These are phyloP conservation scores for Podaxis carcinomalis DNA, from an alignment of 768 basidiomycete species.

Conservation along the genomic window DNA sequence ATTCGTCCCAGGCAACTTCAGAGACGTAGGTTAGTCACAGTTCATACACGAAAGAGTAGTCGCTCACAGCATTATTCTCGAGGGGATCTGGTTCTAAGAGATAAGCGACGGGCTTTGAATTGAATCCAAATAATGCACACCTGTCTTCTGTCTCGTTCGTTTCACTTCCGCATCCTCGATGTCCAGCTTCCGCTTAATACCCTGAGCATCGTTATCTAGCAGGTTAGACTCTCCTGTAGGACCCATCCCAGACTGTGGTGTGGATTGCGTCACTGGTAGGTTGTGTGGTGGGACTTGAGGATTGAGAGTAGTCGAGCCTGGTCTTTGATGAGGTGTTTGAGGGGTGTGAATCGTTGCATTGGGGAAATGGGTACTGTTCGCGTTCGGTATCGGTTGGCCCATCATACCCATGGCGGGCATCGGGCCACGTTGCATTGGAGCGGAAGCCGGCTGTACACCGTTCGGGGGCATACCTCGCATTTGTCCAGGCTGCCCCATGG, in stretches of 20 bases:
- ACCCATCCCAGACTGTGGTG: slow-evolving; percentile 9
- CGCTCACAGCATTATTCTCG: slow-evolving; percentile 41
- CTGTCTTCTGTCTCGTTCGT: slow-evolving; percentile 68
- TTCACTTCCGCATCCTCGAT: slow-evolving; percentile 64
- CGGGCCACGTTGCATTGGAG: slow-evolving; percentile 22
- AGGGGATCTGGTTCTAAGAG: slow-evolving; percentile 34
- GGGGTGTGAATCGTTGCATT: slow-evolving; percentile 8
- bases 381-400: slow-evolving; percentile 9
- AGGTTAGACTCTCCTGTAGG: slow-evolving; percentile 29
- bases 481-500: slow-evolving; percentile 21
- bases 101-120: not conserved
- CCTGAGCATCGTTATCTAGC: slow-evolving; percentile 59
- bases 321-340: slow-evolving; percentile 13
- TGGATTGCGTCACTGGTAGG: slow-evolving; percentile 8
- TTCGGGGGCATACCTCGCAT: slow-evolving; percentile 19
- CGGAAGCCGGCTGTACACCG: slow-evolving; percentile 13
- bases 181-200: slow-evolving; percentile 70
- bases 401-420: slow-evolving; percentile 10
- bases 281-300: slow-evolving; percentile 8
- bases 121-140: slow-evolving; percentile 33
- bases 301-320: slow-evolving; percentile 6
- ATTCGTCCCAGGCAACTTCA: slow-evolving; percentile 25
- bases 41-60: slow-evolving; percentile 5
- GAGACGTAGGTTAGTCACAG: not conserved
- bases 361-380: slow-evolving; percentile 1